Evolutionary conservation across 768 basidiomycete genomes (phyloP).

Genomic region (Mycena epipterygia): DNA sequence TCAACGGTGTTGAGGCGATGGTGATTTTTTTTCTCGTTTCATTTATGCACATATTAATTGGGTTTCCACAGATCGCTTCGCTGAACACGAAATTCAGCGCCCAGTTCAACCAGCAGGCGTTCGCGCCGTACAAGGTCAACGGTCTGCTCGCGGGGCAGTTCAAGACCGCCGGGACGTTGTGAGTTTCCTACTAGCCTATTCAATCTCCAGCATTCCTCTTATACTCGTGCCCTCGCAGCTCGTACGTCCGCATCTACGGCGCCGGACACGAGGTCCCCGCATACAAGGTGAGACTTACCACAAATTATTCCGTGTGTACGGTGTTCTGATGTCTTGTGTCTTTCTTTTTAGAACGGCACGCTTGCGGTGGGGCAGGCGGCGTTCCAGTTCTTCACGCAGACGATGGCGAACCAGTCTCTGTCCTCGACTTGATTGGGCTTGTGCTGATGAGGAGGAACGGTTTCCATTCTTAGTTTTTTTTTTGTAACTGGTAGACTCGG

Average conservation of each 20-base stretch:
- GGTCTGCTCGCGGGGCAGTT: constrained; percentile 53
- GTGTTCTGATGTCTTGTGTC: not conserved
- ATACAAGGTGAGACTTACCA: constrained; percentile 11
- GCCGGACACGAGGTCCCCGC: constrained; percentile 26
- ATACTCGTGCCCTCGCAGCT: not conserved
- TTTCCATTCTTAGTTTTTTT: too few relatives aligned
- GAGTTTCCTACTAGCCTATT: not conserved
- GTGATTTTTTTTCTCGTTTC: constrained; percentile 33
- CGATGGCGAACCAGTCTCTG: constrained; percentile 26
- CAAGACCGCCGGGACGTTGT: constrained; percentile 61
- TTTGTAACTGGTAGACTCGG: too few relatives aligned
- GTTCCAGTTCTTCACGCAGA: constrained; percentile 25
- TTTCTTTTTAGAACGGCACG: constrained; percentile 2
- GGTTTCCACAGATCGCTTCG: constrained; percentile 1
- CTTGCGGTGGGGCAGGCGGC: constrained; percentile 14
- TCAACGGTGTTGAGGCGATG: constrained; percentile 59
- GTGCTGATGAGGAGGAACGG: too few relatives aligned
- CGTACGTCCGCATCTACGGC: constrained; percentile 28
- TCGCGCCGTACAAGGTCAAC: constrained; percentile 53
- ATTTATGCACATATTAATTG: not conserved
- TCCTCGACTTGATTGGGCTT: constrained; percentile 8
- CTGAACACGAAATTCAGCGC: constrained; percentile 52
- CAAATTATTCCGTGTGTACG: not conserved
- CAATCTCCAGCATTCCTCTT: too few relatives aligned
- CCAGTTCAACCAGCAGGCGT: constrained; percentile 46